Evolutionary conservation across 257 asterid genomes (phyloP).

Genomic region (Echites panduratus): DNA sequence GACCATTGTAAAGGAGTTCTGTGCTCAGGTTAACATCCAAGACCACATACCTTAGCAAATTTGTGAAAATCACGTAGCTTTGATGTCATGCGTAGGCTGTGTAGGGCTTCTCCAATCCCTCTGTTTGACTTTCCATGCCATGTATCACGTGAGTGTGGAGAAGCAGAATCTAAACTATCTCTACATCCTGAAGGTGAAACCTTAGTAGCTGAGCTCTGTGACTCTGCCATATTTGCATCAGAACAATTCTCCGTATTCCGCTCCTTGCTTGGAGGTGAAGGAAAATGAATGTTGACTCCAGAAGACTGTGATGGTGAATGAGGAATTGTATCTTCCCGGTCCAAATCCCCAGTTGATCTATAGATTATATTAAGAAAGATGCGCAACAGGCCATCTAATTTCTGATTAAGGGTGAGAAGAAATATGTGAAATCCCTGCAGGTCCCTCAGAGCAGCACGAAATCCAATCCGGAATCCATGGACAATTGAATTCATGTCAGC

Average conservation of each 20-base stretch:
- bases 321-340: slow-evolving; percentile 64
- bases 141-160: slow-evolving; percentile 71
- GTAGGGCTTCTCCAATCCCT: slow-evolving; percentile 66
- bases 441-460: slow-evolving; percentile 84
- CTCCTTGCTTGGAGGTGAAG: slow-evolving; percentile 57
- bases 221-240: slow-evolving; percentile 54
- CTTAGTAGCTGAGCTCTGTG: slow-evolving; percentile 41
- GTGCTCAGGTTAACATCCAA: background rate
- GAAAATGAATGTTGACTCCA: slow-evolving; percentile 34
- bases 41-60: slow-evolving; percentile 71
- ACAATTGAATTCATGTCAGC: slow-evolving; percentile 51
- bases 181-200: slow-evolving; percentile 52
- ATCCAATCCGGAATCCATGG: slow-evolving; percentile 71
- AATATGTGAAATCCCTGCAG: slow-evolving; percentile 95
- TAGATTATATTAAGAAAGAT: slow-evolving; percentile 53
- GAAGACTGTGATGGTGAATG: slow-evolving; percentile 54
- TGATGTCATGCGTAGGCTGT: slow-evolving; percentile 77
- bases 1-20: background rate
- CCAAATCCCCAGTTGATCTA: slow-evolving; percentile 61
- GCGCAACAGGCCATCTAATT: slow-evolving; percentile 66
- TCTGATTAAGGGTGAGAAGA: slow-evolving; percentile 90
- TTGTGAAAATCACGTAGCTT: slow-evolving; percentile 91
- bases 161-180: slow-evolving; percentile 57
- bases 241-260: slow-evolving; percentile 38
- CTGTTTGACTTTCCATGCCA: slow-evolving; percentile 60